Base-by-base conservation (phyloP, 805 yeast genomes). In the Kluyveromyces dobzhanskii region DNA sequence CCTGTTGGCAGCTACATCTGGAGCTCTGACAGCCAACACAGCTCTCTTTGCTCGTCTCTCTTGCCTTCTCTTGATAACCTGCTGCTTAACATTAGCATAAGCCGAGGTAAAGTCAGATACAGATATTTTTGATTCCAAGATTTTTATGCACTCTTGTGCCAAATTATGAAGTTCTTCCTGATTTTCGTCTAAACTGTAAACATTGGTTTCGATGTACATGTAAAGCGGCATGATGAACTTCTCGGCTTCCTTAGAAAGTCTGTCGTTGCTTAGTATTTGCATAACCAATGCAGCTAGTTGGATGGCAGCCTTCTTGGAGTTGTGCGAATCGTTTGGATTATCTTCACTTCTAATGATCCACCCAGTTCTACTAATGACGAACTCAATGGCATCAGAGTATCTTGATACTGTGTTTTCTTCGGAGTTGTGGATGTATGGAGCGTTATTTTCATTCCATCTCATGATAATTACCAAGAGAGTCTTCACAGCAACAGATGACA, bases 1-100 rank as follows among this genome's bases (percentile, higher is more conserved):
- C 59, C 84, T 75, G 47, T 71, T 73, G 2, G 95, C 92, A n/a
- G 85, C 80, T 30, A 73, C 62, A 12, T 82, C 95, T 1, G 97
- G 97, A 3, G 81, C 83, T 16, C 70, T 73, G 9, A 88, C 69
- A 3, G 86, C 82, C 55, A 85, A 63, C 42, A 82, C 79, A 0
- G 94, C 82, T 41, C 87, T 70, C 54, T 79, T 80, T 0, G 83
- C 73, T 54, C 71, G 77, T 61, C 97, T 76, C 35, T 85, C 94
- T 42, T 72, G 71, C 52, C 97, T 74, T 58, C 85, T 75, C 26
- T 66, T 65, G 21, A 60, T 62, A 17, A 88, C 80, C 13, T 52
- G 51, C 46, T 71, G 75, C 54, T 77, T 76, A n/a, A 86, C 92
- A 32, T 65, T 65, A 1, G 83, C 65, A 53, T 79, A 81, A 2